These are phyloP conservation scores for Fusarium sp. DNA, from an alignment of 2,329 filamentous ascomycete genomes.

Conservation along the genomic window DNA sequence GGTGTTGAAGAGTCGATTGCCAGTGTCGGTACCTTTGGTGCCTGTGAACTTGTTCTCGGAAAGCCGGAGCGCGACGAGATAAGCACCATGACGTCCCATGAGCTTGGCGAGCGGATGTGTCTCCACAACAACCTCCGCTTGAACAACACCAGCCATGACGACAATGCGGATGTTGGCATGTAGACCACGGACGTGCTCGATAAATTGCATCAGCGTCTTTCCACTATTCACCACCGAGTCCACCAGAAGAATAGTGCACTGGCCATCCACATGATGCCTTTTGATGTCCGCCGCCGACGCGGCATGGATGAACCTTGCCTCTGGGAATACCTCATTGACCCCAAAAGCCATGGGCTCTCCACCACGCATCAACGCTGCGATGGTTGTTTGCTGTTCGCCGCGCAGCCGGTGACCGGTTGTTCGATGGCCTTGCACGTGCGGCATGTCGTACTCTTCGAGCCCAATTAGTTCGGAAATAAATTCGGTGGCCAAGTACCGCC, in stretches of 20 bases:
- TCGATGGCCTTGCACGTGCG: conserved; percentile 63
- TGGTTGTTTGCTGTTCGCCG: conserved; percentile 61
- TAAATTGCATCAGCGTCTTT: conserved; percentile 5
- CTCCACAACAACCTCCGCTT: conserved; percentile 49
- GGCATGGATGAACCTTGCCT: conserved; percentile 64
- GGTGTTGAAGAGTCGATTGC: conserved; percentile 70
- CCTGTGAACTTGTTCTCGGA: conserved; percentile 70
- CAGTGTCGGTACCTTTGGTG: conserved; percentile 65
- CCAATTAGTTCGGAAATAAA: conserved; percentile 61
- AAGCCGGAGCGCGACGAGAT: conserved; percentile 63
- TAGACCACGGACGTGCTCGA: conserved; percentile 52
- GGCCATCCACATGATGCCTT: conserved; percentile 53
- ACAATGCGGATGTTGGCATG: conserved; percentile 59
- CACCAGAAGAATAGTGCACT: conserved; percentile 62
- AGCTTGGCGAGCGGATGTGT: conserved; percentile 30
- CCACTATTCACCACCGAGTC: conserved; percentile 70
- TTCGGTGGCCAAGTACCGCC: conserved; percentile 65
- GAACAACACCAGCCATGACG: conserved; percentile 67
- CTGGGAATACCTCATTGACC: conserved; percentile 64
- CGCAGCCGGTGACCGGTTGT: conserved; percentile 60
- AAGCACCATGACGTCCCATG: conserved; percentile 42
- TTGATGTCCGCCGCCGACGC: conserved; percentile 55
- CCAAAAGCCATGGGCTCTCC: conserved; percentile 73
- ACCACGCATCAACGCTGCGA: conserved; percentile 72
- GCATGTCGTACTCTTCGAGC: conserved; percentile 60